Conservation (phyloP, 31 red algal genomes). For the Asparagopsis taxiformis region DNA sequence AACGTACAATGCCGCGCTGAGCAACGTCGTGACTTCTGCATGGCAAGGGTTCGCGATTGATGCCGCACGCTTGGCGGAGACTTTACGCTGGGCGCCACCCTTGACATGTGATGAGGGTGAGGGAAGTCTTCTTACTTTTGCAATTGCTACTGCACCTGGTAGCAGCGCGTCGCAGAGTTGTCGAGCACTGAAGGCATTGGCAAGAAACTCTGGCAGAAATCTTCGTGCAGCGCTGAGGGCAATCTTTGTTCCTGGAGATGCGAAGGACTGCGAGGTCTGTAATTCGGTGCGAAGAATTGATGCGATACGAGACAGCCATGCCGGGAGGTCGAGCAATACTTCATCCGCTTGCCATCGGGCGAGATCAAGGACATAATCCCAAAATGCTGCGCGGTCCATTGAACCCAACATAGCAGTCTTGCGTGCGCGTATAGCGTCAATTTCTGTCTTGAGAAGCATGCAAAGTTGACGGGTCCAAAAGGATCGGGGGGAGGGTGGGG, state of each 20-base stretch:
- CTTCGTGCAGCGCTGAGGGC: slow-evolving; percentile 33
- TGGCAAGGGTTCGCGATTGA: too few relatives aligned
- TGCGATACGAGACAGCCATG: slow-evolving; percentile 41
- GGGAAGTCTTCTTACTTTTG: slow-evolving; percentile 7
- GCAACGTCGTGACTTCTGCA: too few relatives aligned
- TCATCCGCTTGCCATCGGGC: slow-evolving; percentile 75
- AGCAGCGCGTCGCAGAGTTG: slow-evolving; percentile 28
- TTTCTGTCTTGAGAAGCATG: slow-evolving; percentile 47
- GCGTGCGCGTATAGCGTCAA: slow-evolving; percentile 35
- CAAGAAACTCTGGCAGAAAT: slow-evolving; percentile 52
- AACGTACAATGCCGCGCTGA: too few relatives aligned
- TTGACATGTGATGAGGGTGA: not conserved
- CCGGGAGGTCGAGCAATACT: slow-evolving; percentile 36
- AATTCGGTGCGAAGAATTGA: slow-evolving; percentile 23
- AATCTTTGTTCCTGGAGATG: slow-evolving; percentile 31
- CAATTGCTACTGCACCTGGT: slow-evolving; percentile 16
- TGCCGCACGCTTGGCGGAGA: too few relatives aligned
- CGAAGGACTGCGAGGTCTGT: slow-evolving; percentile 6
- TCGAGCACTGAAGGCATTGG: slow-evolving; percentile 4
- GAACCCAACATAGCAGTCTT: slow-evolving; percentile 23
- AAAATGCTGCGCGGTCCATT: slow-evolving; percentile 46
- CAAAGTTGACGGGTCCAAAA: slow-evolving; percentile 57
- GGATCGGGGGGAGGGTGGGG: slow-evolving; percentile 27
- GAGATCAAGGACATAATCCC: slow-evolving; percentile 60
- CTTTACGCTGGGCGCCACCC: too few relatives aligned